Base-by-base conservation (phyloP, 164 flowering plant species). In the Saururus chinensis region DNA sequence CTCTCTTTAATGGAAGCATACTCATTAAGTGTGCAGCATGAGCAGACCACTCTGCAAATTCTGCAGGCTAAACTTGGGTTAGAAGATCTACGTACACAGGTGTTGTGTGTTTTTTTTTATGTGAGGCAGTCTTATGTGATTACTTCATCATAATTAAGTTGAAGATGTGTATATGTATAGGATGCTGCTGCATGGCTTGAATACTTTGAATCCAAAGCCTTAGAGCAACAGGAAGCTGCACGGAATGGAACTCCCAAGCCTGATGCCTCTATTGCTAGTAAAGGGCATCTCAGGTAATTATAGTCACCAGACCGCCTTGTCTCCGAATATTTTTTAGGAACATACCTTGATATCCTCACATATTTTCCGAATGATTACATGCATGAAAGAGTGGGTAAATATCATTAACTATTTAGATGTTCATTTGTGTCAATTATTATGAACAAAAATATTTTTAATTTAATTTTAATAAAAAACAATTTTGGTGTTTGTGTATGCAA, bases 171-270 rank as follows among this genome's bases (percentile, higher is more conserved):
- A 14, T 10, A 42, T 9, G 4, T 69, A 42, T 56, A 86, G 98
- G 98, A 92, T 80, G 98, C 98, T 30, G 92, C 90, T 72, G 96
- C 98, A 30, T 92, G 98, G 98, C 92, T 92, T 51, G 96, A 89
- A 70, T 88, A 88, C 72, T 92, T 88, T 60, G 96, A 91, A 72
- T 86, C 96, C 53, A 91, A 91, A 75, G 96, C 92, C 61, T 60
- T 91, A 64, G 98, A 92, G 77, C 98, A 92, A 84, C 96, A 92
- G 74, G 98, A 92, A 82, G 96, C 98, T 80, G 98, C 95, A 63
- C 90, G 96, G 19, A 85, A 87, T 78, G 98, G 98, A 51, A 88
- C 96, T 61, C 98, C 95, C 53, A 92, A 92, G 66, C 90, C 95
- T 55, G 96, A 92, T 79, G 95, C 98, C 45, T 87, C 98, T 24